These are phyloP conservation scores for Nicotiana noctiflora DNA, from an alignment of 257 asterid species.

Conservation along the genomic window DNA sequence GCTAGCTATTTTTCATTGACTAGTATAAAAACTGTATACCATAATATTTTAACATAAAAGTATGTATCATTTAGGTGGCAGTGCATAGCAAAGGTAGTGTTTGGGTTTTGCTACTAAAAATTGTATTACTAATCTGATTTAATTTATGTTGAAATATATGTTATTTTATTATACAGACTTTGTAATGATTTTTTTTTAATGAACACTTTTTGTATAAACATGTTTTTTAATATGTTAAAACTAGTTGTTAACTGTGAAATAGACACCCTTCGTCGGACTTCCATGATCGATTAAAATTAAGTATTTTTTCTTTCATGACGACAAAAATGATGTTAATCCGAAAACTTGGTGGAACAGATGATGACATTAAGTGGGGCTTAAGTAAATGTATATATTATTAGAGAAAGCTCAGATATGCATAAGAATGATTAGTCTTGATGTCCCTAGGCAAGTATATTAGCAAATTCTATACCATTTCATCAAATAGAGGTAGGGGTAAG, in stretches of 20 bases:
- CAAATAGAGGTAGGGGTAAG: too few relatives aligned
- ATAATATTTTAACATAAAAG: too few relatives aligned
- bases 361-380: neutral
- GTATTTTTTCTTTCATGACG: neutral
- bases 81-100: neutral
- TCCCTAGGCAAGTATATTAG: neutral
- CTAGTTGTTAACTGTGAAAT: neutral
- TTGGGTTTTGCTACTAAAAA: neutral
- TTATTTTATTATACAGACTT: neutral
- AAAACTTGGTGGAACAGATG: neutral
- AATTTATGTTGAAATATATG: too few relatives aligned
- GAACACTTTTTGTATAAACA: neutral
- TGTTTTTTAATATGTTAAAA: neutral
- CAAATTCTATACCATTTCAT: neutral
- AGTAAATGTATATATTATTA: neutral
- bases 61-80: neutral
- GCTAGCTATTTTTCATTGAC: too few relatives aligned
- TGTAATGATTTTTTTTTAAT: neutral
- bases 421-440: neutral
- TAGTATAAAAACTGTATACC: too few relatives aligned
- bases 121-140: too few relatives aligned
- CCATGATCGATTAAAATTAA: neutral
- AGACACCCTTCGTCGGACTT: neutral
- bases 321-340: neutral
- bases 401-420: too few relatives aligned